These are phyloP conservation scores for Murraya koenigii DNA, from an alignment of 345 rosid genomes.

Conservation along the genomic window DNA sequence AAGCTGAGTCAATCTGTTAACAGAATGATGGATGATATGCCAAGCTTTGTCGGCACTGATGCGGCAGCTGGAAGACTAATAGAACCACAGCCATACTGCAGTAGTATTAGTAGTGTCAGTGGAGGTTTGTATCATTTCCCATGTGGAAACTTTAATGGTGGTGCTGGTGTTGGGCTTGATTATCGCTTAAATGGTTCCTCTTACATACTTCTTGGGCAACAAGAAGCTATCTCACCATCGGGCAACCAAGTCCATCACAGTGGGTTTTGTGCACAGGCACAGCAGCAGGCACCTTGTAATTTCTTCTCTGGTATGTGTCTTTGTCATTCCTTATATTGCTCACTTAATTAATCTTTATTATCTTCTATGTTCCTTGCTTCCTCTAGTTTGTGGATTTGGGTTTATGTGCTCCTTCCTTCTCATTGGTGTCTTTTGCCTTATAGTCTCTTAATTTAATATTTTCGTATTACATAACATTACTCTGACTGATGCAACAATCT, in stretches of 20 bases:
- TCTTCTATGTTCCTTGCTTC: not conserved
- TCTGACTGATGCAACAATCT: conserved; percentile 17
- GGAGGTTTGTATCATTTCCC: conserved; percentile 15
- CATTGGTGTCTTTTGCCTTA: not conserved
- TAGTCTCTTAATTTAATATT: not conserved
- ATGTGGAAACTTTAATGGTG: conserved; percentile 29
- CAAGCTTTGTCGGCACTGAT: conserved; percentile 26
- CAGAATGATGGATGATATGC: conserved; percentile 32
- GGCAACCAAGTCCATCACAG: conserved; percentile 12
- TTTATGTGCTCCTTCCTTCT: conserved; percentile 21
- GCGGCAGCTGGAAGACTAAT: conserved; percentile 20
- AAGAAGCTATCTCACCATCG: conserved; percentile 14
- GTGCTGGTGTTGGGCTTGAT: conserved; percentile 15
- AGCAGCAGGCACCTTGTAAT: conserved; percentile 30
- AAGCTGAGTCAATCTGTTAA: conserved; percentile 44
- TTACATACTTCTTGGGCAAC: conserved; percentile 18
- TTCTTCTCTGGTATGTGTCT: conserved; percentile 30
- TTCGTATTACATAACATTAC: not conserved
- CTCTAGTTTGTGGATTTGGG: conserved; percentile 8
- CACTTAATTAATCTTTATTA: not conserved
- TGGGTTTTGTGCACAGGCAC: conserved; percentile 25
- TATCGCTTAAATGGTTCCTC: conserved; percentile 21
- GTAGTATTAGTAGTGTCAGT: conserved; percentile 14
- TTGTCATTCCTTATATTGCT: not conserved
- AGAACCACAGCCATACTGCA: conserved; percentile 20